Conservation (phyloP, 2,329 filamentous ascomycete genomes). For the Xylariaceae sp. region DNA sequence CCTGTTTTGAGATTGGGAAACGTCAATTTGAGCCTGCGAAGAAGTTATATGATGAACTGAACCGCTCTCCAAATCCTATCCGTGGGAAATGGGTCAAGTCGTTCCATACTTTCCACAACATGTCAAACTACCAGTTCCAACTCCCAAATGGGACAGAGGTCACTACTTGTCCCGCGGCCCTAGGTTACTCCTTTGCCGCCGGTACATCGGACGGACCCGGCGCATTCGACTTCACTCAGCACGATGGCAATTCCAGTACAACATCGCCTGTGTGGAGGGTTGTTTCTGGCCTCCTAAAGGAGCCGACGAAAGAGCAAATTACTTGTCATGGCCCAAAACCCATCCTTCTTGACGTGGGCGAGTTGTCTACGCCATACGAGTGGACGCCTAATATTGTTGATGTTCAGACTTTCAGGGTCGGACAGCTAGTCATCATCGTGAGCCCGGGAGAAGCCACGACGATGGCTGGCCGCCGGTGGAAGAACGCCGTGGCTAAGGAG, state of each 20-base stretch:
- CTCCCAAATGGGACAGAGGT: constrained; percentile 75
- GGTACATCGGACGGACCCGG: constrained; percentile 93
- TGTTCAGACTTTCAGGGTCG: constrained; percentile 83
- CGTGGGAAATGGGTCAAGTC: constrained; percentile 73
- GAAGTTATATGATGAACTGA: constrained; percentile 59
- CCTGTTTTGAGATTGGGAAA: constrained; percentile 77
- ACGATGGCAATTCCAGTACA: constrained; percentile 72
- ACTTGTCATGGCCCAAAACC: constrained; percentile 83
- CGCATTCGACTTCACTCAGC: constrained; percentile 92
- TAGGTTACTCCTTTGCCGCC: constrained; percentile 92
- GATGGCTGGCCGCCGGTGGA: constrained; percentile 91
- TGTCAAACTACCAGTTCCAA: constrained; percentile 76
- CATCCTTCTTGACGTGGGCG: constrained; percentile 86
- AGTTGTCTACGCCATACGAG: constrained; percentile 76
- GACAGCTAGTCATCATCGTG: constrained; percentile 83
- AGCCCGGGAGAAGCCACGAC: constrained; percentile 89
- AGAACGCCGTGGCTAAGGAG: constrained; percentile 67
- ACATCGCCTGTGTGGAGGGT: constrained; percentile 77
- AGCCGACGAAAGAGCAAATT: constrained; percentile 72
- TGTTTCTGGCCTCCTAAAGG: constrained; percentile 75
- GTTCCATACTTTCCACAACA: constrained; percentile 85
- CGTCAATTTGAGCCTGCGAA: constrained; percentile 65
- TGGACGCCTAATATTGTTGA: constrained; percentile 95
- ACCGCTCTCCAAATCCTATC: constrained; percentile 55
- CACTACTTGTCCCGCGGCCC: constrained; percentile 81